Evolutionary conservation across 2,329 filamentous ascomycete genomes (phyloP).

Genomic region (Exutisphaerella laricina): DNA sequence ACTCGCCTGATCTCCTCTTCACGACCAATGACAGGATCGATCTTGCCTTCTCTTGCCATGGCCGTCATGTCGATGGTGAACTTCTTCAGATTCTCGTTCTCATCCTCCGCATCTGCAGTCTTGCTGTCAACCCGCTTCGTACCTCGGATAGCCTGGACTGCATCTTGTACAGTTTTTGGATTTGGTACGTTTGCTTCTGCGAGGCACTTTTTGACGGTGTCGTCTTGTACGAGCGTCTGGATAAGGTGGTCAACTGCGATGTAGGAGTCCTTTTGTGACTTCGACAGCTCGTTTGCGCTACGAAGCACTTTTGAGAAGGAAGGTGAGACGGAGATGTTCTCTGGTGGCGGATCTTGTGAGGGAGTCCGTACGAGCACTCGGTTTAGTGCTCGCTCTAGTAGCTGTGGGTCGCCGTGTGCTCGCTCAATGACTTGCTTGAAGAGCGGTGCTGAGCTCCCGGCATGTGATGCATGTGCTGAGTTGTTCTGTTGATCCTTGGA

Average conservation of each 20-base stretch:
- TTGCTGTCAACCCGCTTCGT: slow-evolving; percentile 93
- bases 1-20: slow-evolving; percentile 94
- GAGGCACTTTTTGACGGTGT: slow-evolving; percentile 64
- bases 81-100: slow-evolving; percentile 93
- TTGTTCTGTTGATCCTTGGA: slow-evolving; percentile 73
- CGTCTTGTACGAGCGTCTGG: slow-evolving; percentile 73
- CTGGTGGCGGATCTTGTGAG: slow-evolving; percentile 90
- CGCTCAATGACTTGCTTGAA: slow-evolving; percentile 93
- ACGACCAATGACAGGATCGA: slow-evolving; percentile 93
- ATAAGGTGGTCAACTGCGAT: slow-evolving; percentile 96
- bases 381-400: slow-evolving; percentile 83
- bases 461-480: slow-evolving; percentile 58
- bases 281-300: slow-evolving; percentile 81
- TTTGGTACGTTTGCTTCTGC: slow-evolving; percentile 89
- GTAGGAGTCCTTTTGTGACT: slow-evolving; percentile 94
- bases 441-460: slow-evolving; percentile 61
- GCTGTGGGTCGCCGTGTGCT: slow-evolving; percentile 85
- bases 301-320: slow-evolving; percentile 76
- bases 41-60: slow-evolving; percentile 93
- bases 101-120: slow-evolving; percentile 85
- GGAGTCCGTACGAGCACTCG: slow-evolving; percentile 85
- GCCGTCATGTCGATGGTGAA: slow-evolving; percentile 99
- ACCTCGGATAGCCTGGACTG: slow-evolving; percentile 86
- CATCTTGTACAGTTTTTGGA: slow-evolving; percentile 79
- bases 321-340: slow-evolving; percentile 76